Evolutionary conservation across 495 filamentous ascomycete genomes (phyloP).

Genomic region (Tuber magnatum): DNA sequence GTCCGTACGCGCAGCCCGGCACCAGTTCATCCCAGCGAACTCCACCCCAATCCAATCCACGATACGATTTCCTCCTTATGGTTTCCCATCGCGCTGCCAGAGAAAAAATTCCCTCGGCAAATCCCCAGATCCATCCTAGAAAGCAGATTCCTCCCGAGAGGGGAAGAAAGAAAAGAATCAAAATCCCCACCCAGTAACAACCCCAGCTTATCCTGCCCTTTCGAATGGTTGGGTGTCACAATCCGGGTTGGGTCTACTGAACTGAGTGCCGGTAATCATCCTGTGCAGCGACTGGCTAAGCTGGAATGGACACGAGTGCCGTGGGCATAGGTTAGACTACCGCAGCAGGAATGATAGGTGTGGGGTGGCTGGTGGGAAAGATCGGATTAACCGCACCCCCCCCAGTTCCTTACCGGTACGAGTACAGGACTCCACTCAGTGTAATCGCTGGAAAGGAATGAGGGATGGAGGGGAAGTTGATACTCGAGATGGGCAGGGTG

Average conservation of each 20-base stretch:
- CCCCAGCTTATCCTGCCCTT: background rate
- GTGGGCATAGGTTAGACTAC: background rate
- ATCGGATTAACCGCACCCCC: background rate
- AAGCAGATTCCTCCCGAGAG: background rate
- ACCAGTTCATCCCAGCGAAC: background rate
- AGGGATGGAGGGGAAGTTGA: background rate
- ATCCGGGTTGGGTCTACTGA: background rate
- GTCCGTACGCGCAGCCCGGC: background rate
- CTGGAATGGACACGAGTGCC: background rate
- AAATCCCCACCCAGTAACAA: background rate
- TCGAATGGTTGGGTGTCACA: background rate
- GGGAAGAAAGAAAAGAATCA: background rate
- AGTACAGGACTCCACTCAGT: too few species aligned
- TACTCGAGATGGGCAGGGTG: background rate
- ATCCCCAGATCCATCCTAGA: background rate
- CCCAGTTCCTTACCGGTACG: too few species aligned
- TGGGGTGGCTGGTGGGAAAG: background rate
- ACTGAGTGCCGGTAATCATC: background rate
- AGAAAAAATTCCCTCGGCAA: background rate
- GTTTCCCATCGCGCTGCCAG: too few species aligned
- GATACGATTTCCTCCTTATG: background rate
- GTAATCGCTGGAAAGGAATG: too few species aligned
- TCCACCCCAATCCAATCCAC: background rate
- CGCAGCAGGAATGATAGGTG: too few species aligned
- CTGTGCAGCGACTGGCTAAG: background rate